These are phyloP conservation scores for Solanum corneliomulleri DNA, from an alignment of 257 asterid genomes.

Conservation along the genomic window DNA sequence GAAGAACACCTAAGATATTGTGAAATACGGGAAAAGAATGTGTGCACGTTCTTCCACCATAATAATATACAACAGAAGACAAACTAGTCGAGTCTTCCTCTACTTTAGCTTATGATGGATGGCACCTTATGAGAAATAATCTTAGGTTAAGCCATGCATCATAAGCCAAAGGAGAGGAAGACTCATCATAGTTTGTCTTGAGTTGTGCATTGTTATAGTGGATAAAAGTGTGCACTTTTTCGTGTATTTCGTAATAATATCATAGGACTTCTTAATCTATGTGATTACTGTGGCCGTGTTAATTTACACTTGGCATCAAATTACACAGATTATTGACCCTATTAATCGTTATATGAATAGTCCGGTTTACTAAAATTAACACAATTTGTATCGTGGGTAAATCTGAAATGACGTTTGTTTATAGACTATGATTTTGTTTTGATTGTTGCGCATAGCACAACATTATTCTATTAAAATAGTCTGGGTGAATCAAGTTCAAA, in stretches of 20 bases:
- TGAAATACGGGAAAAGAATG: no score
- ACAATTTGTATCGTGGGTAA: not conserved
- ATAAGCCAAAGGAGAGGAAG: not conserved
- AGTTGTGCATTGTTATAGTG: not conserved
- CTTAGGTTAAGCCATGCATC: not conserved
- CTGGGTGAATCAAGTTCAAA: not conserved
- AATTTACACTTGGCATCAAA: no score
- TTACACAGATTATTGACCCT: no score
- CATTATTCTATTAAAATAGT: not conserved
- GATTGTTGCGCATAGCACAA: not conserved
- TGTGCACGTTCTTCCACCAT: not conserved
- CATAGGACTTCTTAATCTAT: not conserved
- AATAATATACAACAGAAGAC: not conserved
- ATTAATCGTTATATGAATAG: no score
- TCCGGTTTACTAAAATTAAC: no score
- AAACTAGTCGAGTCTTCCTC: not conserved
- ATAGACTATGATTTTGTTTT: not conserved
- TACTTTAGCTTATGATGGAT: not conserved
- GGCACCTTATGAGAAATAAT: not conserved
- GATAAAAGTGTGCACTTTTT: not conserved
- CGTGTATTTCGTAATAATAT: not conserved
- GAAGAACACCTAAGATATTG: not conserved
- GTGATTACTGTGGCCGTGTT: not conserved
- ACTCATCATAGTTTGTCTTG: not conserved
- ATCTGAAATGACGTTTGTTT: not conserved